A percentile compares a stretch with the other conserved stretches of the same genome.
Evolutionary conservation across 495 filamentous ascomycete genomes (phyloP).

Genomic region (Trichodelitschia bisporula): DNA sequence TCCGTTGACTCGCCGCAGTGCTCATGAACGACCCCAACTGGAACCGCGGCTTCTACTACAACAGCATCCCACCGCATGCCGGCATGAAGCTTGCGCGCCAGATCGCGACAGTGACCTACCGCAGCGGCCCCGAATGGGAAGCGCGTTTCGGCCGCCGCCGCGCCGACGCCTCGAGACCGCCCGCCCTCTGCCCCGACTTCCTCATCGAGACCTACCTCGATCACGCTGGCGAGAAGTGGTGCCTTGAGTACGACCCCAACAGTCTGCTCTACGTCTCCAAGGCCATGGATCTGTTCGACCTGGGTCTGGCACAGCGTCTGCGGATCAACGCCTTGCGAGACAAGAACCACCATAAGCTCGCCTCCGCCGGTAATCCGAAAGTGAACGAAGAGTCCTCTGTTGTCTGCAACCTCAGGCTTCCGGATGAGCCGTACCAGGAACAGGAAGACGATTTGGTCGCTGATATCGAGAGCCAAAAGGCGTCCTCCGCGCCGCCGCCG

Average conservation of each 20-base stretch:
- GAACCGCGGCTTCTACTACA: slow-evolving; percentile 94
- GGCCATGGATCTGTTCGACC: slow-evolving; percentile 96
- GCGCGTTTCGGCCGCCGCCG: slow-evolving; percentile 72
- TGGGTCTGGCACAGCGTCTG: slow-evolving; percentile 41
- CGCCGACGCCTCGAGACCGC: slow-evolving; percentile 64
- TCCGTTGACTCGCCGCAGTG: slow-evolving; percentile 20
- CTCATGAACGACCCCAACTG: slow-evolving; percentile 97
- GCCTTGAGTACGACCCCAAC: slow-evolving; percentile 93
- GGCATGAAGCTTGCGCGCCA: slow-evolving; percentile 97
- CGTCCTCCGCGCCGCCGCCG: slow-evolving; percentile 17
- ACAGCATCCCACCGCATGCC: slow-evolving; percentile 63
- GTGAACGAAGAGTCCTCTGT: slow-evolving; percentile 32
- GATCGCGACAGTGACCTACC: slow-evolving; percentile 94
- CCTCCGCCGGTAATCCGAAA: slow-evolving; percentile 44
- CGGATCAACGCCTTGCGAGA: slow-evolving; percentile 23
- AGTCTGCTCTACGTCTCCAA: slow-evolving; percentile 93
- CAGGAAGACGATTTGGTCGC: slow-evolving; percentile 22
- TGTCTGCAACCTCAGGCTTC: slow-evolving; percentile 67
- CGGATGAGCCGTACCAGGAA: slow-evolving; percentile 68
- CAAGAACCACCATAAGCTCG: slow-evolving; percentile 24
- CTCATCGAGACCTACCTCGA: slow-evolving; percentile 96
- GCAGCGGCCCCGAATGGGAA: slow-evolving; percentile 95
- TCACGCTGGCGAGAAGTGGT: slow-evolving; percentile 97
- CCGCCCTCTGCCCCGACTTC: slow-evolving; percentile 89
- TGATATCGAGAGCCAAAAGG: too few relatives aligned